Base-by-base conservation (phyloP, 1,284 basidiomycete species). In the Leccinum solheimii region DNA sequence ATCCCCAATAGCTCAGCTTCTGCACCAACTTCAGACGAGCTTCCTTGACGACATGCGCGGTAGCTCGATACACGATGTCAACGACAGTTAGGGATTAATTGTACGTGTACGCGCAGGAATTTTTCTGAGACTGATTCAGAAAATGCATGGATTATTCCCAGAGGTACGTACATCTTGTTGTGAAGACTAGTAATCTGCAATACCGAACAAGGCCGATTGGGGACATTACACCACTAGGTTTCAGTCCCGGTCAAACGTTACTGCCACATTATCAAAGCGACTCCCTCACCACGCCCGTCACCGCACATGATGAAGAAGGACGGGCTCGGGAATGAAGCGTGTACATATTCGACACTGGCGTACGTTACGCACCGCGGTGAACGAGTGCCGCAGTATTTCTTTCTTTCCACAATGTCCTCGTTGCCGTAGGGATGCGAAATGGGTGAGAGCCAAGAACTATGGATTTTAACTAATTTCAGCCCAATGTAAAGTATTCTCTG, bases 291-390 rank as follows among this genome's bases (percentile, higher is more conserved):
- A 32, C 27, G 38, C 55, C 34, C n/a, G 49, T 34, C 49, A 51
- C 21, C 38, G n/a, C 36, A 36, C 36, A 57, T 43, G 55, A 36
- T 50, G 48, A 50, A 14, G 45, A 21, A 48, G 36, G 65, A 32
- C 30, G 30, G 30, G 30, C 30, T 59, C 61, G 59, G 65, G 59
- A 67, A 69, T 63, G 58, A 66, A 66, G 34, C 10, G 26, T 51
- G 64, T 54, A 40, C 38, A 40, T 26, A n/a, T 21, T 54, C 38
- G 32, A 27, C 48, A 19, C 14, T 34, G 32, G 26, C 45, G 26
- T 55, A 49, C 19, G 40, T 55, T 30, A 48, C 27, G 4, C 27
- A 50, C 48, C 34, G 26, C 40, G 45, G 34, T 16, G 34, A 49
- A 38, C 26, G 16, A 40, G 27, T 13, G 27, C 14, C 3, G 14